Base-by-base conservation (phyloP, 75 land plant species). In the Chamaecyparis obtusa region DNA sequence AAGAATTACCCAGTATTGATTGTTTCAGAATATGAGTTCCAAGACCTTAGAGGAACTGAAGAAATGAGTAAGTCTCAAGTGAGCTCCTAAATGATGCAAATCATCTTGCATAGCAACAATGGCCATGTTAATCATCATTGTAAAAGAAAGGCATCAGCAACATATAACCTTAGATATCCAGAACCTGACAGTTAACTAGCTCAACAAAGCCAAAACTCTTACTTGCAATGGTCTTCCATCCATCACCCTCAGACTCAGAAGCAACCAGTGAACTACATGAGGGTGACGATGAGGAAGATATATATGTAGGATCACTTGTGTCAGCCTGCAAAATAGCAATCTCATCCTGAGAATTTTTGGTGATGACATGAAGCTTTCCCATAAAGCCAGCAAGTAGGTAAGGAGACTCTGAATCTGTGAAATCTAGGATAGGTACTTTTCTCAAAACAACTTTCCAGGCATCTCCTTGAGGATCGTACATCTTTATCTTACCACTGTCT, bases 111-210 rank as follows among this genome's bases (percentile, higher is more conserved):
- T 41, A 33, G 76, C 37, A 30, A 74, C 32, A 44, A 30, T 2
- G 30, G 46, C 32, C 83, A 81, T 44, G 49, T 27, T 81, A n/a
- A 11, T 16, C 83, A n/a, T 32, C 33, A 46, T 46, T 51, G 21
- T 9, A 32, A 46, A 46, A 79, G n/a, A 79, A 41, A 79, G 19
- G 43, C 19, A 17, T 16, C 36, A 6, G 21, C 9, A 1, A 7
- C 1, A 10, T 41, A 27, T 37, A 9, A 48, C 43, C 41, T 92
- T 89, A 98, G 44, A 98, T 82, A 83, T 94, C 92, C 71, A 98
- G 93, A 43, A 97, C 96, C 84, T 95, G 99, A 83, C 99, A 98
- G 76, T 95, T 91, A 43, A 98, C 96, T 56, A 98, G 89, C 90
- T 98, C 99, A 77, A 94, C 93, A 77, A 93, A 48, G 33, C 93